Base-by-base conservation (phyloP, 106 monocot species). In the Vanilla planifolia region DNA sequence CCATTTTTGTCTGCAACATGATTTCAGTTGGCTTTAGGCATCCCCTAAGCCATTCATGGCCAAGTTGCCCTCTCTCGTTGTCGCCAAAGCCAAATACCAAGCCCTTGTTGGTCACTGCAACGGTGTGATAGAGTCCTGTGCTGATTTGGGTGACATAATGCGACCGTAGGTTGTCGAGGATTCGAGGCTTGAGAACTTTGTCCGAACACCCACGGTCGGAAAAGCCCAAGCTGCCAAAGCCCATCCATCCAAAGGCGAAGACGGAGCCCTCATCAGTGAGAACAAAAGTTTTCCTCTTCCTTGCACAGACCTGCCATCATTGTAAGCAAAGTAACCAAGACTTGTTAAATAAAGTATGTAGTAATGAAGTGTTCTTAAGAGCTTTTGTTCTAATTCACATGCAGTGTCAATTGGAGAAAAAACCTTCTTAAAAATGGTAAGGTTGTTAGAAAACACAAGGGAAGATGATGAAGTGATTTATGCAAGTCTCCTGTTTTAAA, bases 281-380 rank as follows among this genome's bases (percentile, higher is more conserved):
- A 61, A 96, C 81, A 45, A 96, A 96, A 1, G 95, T 96, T 64
- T 96, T 96, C 33, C 95, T 78, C 60, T 96, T 96, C 75, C 95
- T 90, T 27, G 95, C 95, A 75, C 95, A 96, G 6, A 96, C 95
- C 93, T 93, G 77, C n/a, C n/a, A n/a, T n/a, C n/a, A n/a, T n/a
- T n/a, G n/a, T n/a, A n/a, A n/a, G n/a, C n/a, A n/a, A n/a, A n/a
- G n/a, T n/a, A n/a, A n/a, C n/a, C n/a, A n/a, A n/a, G n/a, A n/a
- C n/a, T n/a, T n/a, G n/a, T n/a, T n/a, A n/a, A n/a, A n/a, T n/a
- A n/a, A n/a, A n/a, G n/a, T n/a, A n/a, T n/a, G n/a, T n/a, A n/a
- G n/a, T n/a, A n/a, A n/a, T n/a, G n/a, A n/a, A n/a, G n/a, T n/a
- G n/a, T n/a, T n/a, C n/a, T n/a, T n/a, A n/a, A n/a, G n/a, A n/a